Conservation (phyloP, 371 early-diverging fungal species). For the Rhizomucor miehei region DNA sequence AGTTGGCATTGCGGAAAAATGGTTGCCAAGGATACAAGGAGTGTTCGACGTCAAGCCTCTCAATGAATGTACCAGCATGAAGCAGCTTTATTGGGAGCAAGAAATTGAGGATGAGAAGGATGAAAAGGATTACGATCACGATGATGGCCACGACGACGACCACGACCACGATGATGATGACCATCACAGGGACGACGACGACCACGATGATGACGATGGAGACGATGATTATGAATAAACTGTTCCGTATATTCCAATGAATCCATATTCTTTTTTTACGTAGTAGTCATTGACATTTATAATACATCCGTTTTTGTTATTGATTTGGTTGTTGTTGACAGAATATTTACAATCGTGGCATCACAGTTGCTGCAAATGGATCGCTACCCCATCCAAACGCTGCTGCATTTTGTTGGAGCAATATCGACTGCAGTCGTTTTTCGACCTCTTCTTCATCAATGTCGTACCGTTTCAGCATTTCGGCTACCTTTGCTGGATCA, state of each 20-base stretch:
- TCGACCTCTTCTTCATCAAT: slow-evolving; percentile 36
- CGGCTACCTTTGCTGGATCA: slow-evolving; percentile 8
- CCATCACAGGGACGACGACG: background rate
- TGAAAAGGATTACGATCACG: background rate
- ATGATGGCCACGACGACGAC: background rate
- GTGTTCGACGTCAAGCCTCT: slow-evolving; percentile 38
- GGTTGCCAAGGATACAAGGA: slow-evolving; percentile 42
- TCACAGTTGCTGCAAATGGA: slow-evolving; percentile 22
- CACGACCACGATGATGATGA: background rate
- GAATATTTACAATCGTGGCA: background rate
- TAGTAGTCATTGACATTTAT: no score
- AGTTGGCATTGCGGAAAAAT: slow-evolving; percentile 34
- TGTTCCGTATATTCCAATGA: background rate
- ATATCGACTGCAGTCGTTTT: slow-evolving; percentile 9
- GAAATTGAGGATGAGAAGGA: background rate
- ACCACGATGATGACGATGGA: slow-evolving; percentile 4
- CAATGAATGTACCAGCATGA: slow-evolving; percentile 41
- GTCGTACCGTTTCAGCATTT: slow-evolving; percentile 33
- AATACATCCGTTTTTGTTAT: no score
- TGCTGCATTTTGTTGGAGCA: slow-evolving; percentile 17
- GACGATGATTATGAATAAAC: slow-evolving; percentile 1
- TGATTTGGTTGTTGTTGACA: no score
- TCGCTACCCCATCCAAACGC: slow-evolving; percentile 19
- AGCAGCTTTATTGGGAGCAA: slow-evolving; percentile 46
- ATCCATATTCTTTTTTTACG: no score